These are phyloP conservation scores for Kwoniella mangroviensis DNA, from an alignment of 768 basidiomycete species.

Conservation along the genomic window DNA sequence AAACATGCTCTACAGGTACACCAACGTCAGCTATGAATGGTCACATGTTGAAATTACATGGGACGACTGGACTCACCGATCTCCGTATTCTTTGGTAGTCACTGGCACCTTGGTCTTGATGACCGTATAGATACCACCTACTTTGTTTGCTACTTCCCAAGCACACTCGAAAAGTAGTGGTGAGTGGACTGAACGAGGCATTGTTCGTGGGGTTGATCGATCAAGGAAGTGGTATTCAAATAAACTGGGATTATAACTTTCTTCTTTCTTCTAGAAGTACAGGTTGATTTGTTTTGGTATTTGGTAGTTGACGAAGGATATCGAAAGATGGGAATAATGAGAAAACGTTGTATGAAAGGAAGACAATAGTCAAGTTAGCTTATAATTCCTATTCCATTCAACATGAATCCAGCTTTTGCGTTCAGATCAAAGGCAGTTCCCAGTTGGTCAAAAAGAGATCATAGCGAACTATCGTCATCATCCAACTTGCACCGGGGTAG, in stretches of 20 bases:
- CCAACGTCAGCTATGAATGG: background rate
- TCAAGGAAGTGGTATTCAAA: background rate
- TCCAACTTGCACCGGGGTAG: background rate
- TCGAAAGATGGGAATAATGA: background rate
- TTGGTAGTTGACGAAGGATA: too few relatives aligned
- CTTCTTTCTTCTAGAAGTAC: background rate
- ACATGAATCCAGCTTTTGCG: background rate
- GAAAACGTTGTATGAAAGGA: conserved; percentile 1
- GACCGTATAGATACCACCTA: conserved; percentile 99
- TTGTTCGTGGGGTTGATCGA: conserved; percentile 9
- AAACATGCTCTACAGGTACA: conserved; percentile 74
- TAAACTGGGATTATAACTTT: background rate
- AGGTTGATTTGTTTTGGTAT: background rate
- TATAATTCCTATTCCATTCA: background rate
- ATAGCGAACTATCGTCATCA: background rate
- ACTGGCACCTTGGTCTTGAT: conserved; percentile 99
- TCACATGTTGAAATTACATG: conserved; percentile 47
- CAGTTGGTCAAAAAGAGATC: background rate
- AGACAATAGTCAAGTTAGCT: background rate
- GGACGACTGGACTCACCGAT: conserved; percentile 35
- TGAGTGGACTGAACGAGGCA: conserved; percentile 61
- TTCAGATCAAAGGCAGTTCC: background rate
- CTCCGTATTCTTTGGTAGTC: conserved; percentile 87
- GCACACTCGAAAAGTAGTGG: conserved; percentile 91
- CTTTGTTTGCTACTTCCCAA: conserved; percentile 99